These are phyloP conservation scores for Teunomyces kruisii DNA, from an alignment of 805 yeast genomes.

Conservation along the genomic window DNA sequence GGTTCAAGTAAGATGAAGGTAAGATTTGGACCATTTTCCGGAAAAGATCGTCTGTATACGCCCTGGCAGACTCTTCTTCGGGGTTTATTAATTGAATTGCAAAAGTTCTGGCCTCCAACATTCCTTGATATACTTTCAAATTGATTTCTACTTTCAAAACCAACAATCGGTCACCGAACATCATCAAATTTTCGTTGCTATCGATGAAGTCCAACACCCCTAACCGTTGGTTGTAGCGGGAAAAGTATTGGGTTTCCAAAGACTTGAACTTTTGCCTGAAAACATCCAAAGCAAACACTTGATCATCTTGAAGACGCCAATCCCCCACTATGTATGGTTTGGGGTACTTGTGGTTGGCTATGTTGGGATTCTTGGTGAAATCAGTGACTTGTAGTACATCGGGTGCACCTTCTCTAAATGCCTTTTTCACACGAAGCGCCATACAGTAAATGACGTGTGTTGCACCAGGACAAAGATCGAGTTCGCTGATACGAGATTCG, in stretches of 20 bases:
- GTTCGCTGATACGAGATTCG: neutral
- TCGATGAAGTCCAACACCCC: constrained; percentile 1
- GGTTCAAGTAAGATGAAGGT: constrained; percentile 4
- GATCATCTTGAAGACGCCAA: constrained; percentile 5
- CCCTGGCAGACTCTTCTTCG: neutral
- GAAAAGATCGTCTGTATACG: neutral
- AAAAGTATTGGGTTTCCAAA: constrained; percentile 6
- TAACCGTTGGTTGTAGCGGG: constrained; percentile 3
- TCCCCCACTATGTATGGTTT: neutral
- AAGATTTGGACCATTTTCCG: neutral
- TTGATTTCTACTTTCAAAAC: constrained; percentile 7
- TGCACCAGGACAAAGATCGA: neutral
- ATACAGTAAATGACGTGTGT: neutral
- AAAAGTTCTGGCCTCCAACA: constrained; percentile 12
- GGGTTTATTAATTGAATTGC: neutral
- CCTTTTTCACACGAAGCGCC: constrained; percentile 2
- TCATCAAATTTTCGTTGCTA: constrained; percentile 3
- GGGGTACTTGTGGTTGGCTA: neutral
- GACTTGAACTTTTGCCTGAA: constrained; percentile 10
- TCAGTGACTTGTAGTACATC: constrained; percentile 8
- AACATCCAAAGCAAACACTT: constrained; percentile 15
- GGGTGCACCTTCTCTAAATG: neutral
- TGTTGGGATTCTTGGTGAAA: neutral
- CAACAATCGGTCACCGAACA: constrained; percentile 5
- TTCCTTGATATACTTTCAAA: constrained; percentile 12